A percentile compares a stretch with the other conserved stretches of the same genome.
phyloP scores from a whole-genome alignment of 805 yeast species.

The Candida morakotiae region DNA sequence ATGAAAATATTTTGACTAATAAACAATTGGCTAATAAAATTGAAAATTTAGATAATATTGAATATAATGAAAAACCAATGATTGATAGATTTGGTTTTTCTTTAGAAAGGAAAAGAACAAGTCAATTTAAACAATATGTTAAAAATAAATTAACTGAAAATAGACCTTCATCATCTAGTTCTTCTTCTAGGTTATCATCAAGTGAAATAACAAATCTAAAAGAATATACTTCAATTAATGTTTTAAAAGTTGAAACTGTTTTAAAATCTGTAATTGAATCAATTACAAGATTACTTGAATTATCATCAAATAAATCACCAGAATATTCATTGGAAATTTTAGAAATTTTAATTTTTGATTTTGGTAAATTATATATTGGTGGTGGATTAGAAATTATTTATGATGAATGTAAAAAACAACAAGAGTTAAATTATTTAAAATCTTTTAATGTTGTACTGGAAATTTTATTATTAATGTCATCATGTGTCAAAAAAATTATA shows the following conservation, averaged over 20 bases:
- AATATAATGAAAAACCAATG: constrained; percentile 12
- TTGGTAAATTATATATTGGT: constrained; percentile 73
- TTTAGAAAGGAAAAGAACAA: constrained; percentile 41
- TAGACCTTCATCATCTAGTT: no score
- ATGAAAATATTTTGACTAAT: constrained; percentile 33
- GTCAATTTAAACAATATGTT: constrained; percentile 55
- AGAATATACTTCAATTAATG: constrained; percentile 27
- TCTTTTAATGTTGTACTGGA: constrained; percentile 54
- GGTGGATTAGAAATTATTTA: constrained; percentile 71
- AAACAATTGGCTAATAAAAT: constrained; percentile 29
- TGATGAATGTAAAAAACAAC: constrained; percentile 36
- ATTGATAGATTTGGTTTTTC: constrained; percentile 27
- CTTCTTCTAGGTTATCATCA: constrained; percentile 6
- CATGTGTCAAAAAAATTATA: constrained; percentile 69
- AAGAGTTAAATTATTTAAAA: constrained; percentile 43
- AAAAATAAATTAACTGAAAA: constrained; percentile 32
- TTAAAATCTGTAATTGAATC: constrained; percentile 73
- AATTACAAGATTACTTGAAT: constrained; percentile 70
- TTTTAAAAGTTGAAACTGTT: constrained; percentile 55
- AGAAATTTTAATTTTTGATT: constrained; percentile 61
- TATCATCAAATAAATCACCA: constrained; percentile 59
- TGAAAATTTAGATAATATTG: constrained; percentile 30
- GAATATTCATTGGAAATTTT: constrained; percentile 62
- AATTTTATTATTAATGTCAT: constrained; percentile 60
- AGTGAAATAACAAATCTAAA: constrained; percentile 13